A percentile compares a stretch with the other conserved stretches of the same genome.
These are phyloP conservation scores for Xylariales sp. DNA, from an alignment of 2,329 filamentous ascomycete species.

Conservation along the genomic window DNA sequence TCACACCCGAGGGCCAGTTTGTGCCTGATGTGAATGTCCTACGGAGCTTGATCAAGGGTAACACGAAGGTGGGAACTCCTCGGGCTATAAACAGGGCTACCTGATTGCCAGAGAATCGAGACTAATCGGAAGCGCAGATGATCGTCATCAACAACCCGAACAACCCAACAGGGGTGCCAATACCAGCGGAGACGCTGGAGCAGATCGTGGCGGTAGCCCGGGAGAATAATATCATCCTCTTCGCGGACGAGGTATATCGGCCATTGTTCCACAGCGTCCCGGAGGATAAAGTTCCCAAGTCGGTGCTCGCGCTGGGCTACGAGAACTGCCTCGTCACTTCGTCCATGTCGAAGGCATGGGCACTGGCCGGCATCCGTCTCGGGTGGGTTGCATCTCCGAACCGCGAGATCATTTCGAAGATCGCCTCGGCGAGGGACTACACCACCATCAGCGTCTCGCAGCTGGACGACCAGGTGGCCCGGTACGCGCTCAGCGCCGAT, in stretches of 20 bases:
- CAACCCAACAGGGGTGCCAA: slow-evolving; percentile 73
- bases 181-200: slow-evolving; percentile 57
- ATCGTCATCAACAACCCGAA: slow-evolving; percentile 67
- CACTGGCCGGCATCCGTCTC: slow-evolving; percentile 73
- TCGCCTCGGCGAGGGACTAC: slow-evolving; percentile 69
- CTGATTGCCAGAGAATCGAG: not conserved
- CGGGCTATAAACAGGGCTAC: slow-evolving; percentile 26
- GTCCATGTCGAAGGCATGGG: slow-evolving; percentile 82
- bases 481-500: slow-evolving; percentile 60
- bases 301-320: slow-evolving; percentile 69
- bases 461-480: slow-evolving; percentile 74
- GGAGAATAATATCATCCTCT: slow-evolving; percentile 58
- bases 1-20: slow-evolving; percentile 61
- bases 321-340: slow-evolving; percentile 67
- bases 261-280: slow-evolving; percentile 71
- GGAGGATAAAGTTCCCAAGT: slow-evolving; percentile 51
- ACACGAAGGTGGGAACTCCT: slow-evolving; percentile 64
- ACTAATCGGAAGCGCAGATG: slow-evolving; percentile 31
- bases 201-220: slow-evolving; percentile 60
- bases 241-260: slow-evolving; percentile 79
- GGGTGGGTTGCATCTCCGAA: slow-evolving; percentile 77
- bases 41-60: slow-evolving; percentile 57
- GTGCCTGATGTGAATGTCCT: slow-evolving; percentile 64
- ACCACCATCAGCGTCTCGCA: slow-evolving; percentile 84
- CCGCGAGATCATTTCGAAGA: slow-evolving; percentile 54